A percentile compares a stretch with the other conserved stretches of the same genome.
phyloP scores from a whole-genome alignment of 345 rosid species.

The Rhodomyrtus tomentosa region DNA sequence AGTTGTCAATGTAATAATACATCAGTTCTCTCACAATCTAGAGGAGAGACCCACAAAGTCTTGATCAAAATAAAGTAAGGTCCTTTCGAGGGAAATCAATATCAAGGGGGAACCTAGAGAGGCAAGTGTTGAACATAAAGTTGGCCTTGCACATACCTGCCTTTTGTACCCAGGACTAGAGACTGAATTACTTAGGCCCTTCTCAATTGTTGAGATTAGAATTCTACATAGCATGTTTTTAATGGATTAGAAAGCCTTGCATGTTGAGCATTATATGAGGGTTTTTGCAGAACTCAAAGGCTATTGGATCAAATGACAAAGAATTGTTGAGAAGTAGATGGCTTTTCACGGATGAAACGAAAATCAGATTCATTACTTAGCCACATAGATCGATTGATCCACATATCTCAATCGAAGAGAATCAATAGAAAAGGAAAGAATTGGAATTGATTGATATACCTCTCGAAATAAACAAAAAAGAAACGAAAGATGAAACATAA shows the following conservation, averaged over 20 bases:
- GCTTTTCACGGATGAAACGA: neutral
- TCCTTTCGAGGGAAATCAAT: neutral
- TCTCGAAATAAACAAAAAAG: neutral
- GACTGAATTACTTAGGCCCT: neutral
- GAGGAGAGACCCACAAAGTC: neutral
- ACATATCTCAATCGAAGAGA: neutral
- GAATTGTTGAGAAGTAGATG: neutral
- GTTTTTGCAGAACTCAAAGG: neutral
- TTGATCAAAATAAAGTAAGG: rapidly evolving
- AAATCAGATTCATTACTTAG: neutral
- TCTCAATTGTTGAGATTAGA: neutral
- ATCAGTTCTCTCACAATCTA: neutral
- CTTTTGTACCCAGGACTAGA: neutral
- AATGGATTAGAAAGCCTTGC: neutral
- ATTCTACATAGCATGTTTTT: neutral
- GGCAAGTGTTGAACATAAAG: neutral
- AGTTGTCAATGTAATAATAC: rapidly evolving
- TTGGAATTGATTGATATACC: neutral
- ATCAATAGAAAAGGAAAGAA: neutral
- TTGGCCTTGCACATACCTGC: neutral
- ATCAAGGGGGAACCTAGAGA: neutral
- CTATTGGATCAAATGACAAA: neutral
- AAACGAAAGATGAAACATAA: neutral
- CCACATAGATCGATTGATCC: neutral
- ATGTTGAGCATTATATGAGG: neutral